A percentile compares a stretch with the other conserved stretches of the same genome.
Conservation (phyloP, 1,284 basidiomycete species). For the Kwoniella shivajii region DNA sequence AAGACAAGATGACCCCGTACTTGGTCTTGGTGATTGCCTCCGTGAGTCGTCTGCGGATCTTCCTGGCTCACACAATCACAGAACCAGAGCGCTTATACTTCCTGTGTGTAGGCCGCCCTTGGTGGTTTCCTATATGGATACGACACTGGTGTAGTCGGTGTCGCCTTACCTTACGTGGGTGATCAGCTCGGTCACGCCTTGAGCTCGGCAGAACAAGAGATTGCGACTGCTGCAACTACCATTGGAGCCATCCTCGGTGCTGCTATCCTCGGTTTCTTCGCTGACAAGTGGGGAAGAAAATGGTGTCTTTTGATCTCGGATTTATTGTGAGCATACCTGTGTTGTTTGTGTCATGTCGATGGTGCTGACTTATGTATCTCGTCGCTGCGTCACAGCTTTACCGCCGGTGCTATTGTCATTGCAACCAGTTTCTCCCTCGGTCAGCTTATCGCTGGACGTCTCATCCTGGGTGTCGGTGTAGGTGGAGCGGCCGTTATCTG, state of each 20-base stretch:
- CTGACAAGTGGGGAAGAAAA: constrained; percentile 25
- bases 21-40: constrained; percentile 38
- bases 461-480: constrained; percentile 53
- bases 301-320: constrained; percentile 23
- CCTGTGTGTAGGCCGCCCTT: constrained; percentile 7
- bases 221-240: constrained; percentile 25
- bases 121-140: constrained; percentile 21
- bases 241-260: constrained; percentile 30
- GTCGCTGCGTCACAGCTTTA: constrained; percentile 15
- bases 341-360: neutral
- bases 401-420: constrained; percentile 47
- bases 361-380: neutral
- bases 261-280: constrained; percentile 13
- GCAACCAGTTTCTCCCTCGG: constrained; percentile 45
- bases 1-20: constrained; percentile 37
- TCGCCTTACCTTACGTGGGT: constrained; percentile 23
- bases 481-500: constrained; percentile 51
- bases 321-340: constrained; percentile 13
- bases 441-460: constrained; percentile 49
- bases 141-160: constrained; percentile 26
- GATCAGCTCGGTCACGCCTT: constrained; percentile 17
- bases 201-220: constrained; percentile 18
- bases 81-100: neutral
- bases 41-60: constrained; percentile 15
- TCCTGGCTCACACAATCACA: constrained; percentile 18